A percentile compares a stretch with the other conserved stretches of the same genome.
These are phyloP conservation scores for Dipteronia dyeriana DNA, from an alignment of 345 rosid species.

Conservation along the genomic window DNA sequence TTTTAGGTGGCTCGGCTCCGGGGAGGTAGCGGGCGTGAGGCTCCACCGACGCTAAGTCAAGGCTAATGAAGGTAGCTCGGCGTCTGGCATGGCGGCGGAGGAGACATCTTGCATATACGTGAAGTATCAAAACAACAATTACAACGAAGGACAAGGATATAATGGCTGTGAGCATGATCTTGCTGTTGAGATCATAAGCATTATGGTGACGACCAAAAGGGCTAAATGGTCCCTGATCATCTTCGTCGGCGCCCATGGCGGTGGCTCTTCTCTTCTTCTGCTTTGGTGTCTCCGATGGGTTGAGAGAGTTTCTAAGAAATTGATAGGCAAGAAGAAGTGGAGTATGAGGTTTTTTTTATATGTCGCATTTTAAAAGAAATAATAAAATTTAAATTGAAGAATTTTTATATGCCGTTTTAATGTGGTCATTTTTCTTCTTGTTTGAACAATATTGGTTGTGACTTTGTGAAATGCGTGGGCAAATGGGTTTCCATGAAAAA, in stretches of 20 bases:
- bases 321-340: not conserved
- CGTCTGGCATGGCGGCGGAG: slow-evolving; percentile 40
- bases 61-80: slow-evolving; percentile 21
- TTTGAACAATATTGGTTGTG: not conserved
- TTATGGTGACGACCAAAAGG: not conserved
- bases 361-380: not conserved
- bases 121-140: slow-evolving; percentile 35
- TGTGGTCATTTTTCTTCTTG: not conserved
- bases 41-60: not conserved
- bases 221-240: not conserved
- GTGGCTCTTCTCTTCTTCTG: not conserved
- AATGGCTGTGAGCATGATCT: slow-evolving; percentile 47
- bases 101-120: slow-evolving; percentile 44
- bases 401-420: too few relatives aligned
- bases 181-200: slow-evolving; percentile 35
- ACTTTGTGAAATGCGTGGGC: not conserved
- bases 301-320: not conserved
- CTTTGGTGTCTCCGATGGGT: not conserved
- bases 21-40: not conserved
- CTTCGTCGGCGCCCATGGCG: slow-evolving; percentile 18
- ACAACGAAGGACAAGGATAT: slow-evolving; percentile 45
- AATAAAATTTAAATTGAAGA: too few relatives aligned
- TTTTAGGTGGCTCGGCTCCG: slow-evolving; percentile 44
- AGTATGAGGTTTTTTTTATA: not conserved
- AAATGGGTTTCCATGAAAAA: not conserved